A percentile compares a stretch with the other conserved stretches of the same genome.
phyloP scores from a whole-genome alignment of 2,329 filamentous ascomycete species.

The Ascochyta koolunga region DNA sequence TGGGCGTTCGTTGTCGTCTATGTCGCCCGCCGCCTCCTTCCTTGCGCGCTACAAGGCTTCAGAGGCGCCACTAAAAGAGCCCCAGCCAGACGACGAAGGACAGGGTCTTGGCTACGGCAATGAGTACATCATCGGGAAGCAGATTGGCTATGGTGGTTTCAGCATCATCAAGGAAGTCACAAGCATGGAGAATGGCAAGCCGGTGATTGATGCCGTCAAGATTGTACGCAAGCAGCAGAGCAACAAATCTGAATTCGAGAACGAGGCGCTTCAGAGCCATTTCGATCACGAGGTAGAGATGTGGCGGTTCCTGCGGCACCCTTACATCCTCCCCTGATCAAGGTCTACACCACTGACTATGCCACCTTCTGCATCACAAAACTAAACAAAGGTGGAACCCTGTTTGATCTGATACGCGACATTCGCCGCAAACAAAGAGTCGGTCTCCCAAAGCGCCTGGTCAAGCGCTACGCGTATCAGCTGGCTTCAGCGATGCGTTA shows the following conservation, averaged over 20 bases:
- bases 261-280: conserved; percentile 69
- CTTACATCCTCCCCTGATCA: conserved; percentile 67
- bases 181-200: conserved; percentile 62
- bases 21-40: conserved; percentile 65
- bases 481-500: conserved; percentile 69
- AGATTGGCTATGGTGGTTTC: conserved; percentile 70
- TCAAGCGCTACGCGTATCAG: conserved; percentile 67
- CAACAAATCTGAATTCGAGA: conserved; percentile 64
- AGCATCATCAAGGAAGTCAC: conserved; percentile 71
- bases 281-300: conserved; percentile 73
- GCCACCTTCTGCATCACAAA: conserved; percentile 74
- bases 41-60: conserved; percentile 59
- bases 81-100: conserved; percentile 69
- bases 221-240: conserved; percentile 67
- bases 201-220: conserved; percentile 67
- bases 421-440: conserved; percentile 51
- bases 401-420: conserved; percentile 66
- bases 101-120: conserved; percentile 66
- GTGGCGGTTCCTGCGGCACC: conserved; percentile 69
- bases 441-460: conserved; percentile 59
- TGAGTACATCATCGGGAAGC: conserved; percentile 70
- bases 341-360: conserved; percentile 69
- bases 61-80: conserved; percentile 46
- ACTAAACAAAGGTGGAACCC: conserved; percentile 66
- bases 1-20: conserved; percentile 54